A percentile compares a stretch with the other conserved stretches of the same genome.
Conservation (phyloP, 305 asterid species). For the Fraxinus dipetala region DNA sequence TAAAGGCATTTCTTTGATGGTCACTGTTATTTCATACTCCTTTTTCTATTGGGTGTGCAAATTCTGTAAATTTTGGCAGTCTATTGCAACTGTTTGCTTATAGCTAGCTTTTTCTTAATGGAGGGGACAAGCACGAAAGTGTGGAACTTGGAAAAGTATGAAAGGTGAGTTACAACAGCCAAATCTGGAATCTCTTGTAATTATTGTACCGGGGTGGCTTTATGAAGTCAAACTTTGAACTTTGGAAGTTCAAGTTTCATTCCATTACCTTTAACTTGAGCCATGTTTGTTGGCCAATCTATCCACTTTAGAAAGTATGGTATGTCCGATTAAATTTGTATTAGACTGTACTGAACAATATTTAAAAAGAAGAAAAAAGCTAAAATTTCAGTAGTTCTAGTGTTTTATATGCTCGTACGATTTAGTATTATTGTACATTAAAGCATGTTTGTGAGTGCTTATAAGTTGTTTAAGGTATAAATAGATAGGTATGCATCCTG, state of each 20-base stretch:
- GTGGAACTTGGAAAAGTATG: not conserved
- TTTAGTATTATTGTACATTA: not conserved
- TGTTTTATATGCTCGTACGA: not conserved
- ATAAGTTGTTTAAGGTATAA: not conserved
- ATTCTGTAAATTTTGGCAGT: not conserved
- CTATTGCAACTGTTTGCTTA: not conserved
- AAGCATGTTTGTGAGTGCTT: not conserved
- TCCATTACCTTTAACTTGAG: not conserved
- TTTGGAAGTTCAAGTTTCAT: not conserved
- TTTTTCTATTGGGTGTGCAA: not conserved
- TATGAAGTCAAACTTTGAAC: not conserved
- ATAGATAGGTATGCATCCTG: not conserved
- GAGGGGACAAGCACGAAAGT: not conserved
- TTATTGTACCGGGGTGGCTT: not conserved
- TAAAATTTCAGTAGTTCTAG: not conserved
- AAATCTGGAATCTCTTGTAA: not conserved
- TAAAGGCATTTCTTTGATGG: slow-evolving; percentile 16
- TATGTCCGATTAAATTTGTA: not conserved
- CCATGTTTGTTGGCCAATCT: slow-evolving; percentile 37
- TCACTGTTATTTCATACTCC: not conserved
- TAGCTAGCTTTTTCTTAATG: not conserved
- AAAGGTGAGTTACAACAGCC: not conserved
- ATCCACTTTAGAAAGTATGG: not conserved
- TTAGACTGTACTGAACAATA: not conserved
- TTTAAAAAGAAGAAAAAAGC: not conserved